A percentile compares a stretch with the other conserved stretches of the same genome.
phyloP scores from a whole-genome alignment of 108 stramenopile species.

The Nitzschia sp. region DNA sequence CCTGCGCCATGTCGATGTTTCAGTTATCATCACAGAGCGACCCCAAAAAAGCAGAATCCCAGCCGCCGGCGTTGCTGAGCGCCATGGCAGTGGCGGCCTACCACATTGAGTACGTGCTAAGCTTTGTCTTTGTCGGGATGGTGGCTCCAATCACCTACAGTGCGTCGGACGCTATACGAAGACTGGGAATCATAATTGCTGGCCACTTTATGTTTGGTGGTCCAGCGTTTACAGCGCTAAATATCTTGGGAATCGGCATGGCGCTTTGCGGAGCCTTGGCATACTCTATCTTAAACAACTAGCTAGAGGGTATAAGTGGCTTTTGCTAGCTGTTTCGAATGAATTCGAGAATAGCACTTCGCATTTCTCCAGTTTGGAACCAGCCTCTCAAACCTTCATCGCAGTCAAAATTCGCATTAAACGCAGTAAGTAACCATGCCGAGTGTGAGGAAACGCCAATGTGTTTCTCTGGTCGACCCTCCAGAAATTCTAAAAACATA shows the following conservation, averaged over 20 bases:
- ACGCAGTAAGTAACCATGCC: constrained; percentile 56
- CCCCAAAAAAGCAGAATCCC: not conserved
- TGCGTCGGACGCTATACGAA: constrained; percentile 69
- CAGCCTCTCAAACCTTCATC: constrained; percentile 51
- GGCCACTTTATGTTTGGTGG: constrained; percentile 72
- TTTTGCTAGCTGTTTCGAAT: not conserved
- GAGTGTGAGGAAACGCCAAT: constrained; percentile 55
- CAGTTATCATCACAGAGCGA: not conserved
- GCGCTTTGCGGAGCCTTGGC: constrained; percentile 67
- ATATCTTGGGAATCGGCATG: constrained; percentile 57
- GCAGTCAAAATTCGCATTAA: constrained; percentile 51
- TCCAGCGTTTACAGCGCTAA: constrained; percentile 53
- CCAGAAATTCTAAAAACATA: constrained; percentile 56
- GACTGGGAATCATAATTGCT: constrained; percentile 66
- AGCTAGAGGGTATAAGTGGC: not conserved
- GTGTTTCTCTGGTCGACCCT: constrained; percentile 37
- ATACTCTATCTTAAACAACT: constrained; percentile 56
- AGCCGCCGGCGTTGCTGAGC: constrained; percentile 60
- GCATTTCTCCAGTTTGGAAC: constrained; percentile 69
- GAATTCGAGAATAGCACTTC: constrained; percentile 55
- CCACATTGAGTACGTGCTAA: constrained; percentile 76
- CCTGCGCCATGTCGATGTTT: constrained; percentile 34
- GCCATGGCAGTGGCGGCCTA: constrained; percentile 59
- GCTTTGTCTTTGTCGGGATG: constrained; percentile 70
- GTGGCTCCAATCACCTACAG: constrained; percentile 78